Evolutionary conservation across 2,329 filamentous ascomycete species (phyloP), one percentile per base, ranked within the genome.

Genomic region (Trichoderma sp.): DNA sequence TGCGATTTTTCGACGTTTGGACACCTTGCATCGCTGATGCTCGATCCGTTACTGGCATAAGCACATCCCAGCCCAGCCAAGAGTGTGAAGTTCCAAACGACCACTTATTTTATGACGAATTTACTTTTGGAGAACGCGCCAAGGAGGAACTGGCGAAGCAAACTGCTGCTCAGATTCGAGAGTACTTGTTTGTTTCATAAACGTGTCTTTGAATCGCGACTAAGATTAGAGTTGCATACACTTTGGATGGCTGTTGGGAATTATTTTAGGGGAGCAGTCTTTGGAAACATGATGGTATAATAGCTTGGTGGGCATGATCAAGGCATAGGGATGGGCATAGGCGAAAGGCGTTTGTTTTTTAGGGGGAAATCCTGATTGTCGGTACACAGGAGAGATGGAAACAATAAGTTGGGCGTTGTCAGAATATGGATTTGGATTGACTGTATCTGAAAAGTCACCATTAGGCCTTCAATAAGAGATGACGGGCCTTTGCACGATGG

Each of bases 81-180:
- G 76, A 79, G 31, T 91, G 89, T 78, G 80, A 84, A 3, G 79
- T 81, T 3, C 87, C 87, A 1, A 81, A 86, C 16, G 83, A 86
- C 14, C 87, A 89, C 76, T 82, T 91, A 3, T 91, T 90, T 80
- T 88, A 86, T 80, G 88, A 88, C 66, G 83, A 84, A 0, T 89
- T 89, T 59, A 87, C 84, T 0, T 81, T 90, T 6, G 80, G 79
- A 41, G 81, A 83, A 74, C 79, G 82, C n/a, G 83, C 83, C 12
- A 79, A 79, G 27, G 76, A 79, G 64, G 77, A 77, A 7, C 75
- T 81, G 66, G 29, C 69, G 1, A 72, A 75, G 38, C 63, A 72
- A 31, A 50, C 68, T 14, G 53, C 67, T 50, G n/a, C 38, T 14
- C 53, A 63, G 18, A 45, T 76, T 12, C 63, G 50, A 7, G 63